Evolutionary conservation across 106 monocot genomes (phyloP), one percentile per base, ranked within the genome.

Genomic region (Dioscorea dumetorum): DNA sequence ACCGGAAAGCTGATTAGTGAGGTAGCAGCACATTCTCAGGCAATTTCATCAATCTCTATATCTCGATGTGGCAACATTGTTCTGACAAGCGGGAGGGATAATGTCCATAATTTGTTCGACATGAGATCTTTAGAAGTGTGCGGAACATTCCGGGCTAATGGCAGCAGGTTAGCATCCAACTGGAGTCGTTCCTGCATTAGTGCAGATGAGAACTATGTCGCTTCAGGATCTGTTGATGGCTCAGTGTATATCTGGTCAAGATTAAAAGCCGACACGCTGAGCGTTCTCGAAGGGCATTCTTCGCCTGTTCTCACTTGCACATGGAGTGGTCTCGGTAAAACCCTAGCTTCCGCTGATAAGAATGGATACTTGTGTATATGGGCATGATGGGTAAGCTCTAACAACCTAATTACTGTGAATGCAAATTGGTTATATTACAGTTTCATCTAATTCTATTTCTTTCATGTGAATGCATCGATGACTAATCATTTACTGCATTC

Each of bases 121-220:
- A 41, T 86, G 52, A 84, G 97, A 59, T 76, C 84, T 12, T 63
- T 97, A 72, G 97, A 92, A 73, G 76, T 97, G 0, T 84, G 84
- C 49, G 89, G 80, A 12, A 84, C 84, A 12, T 90, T 92, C 21
- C 74, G 77, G 48, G 86, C 78, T 8, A 78, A 18, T 49, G 82
- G 86, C 31, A 92, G 73, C 63, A 70, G 71, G 31, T 75, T 84
- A 62, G 86, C 89, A 2, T 72, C 84, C 3, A 92, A 83, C 72
- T 92, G 97, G 87, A 90, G 97, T 73, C 69, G 91, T 2, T 88
- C 97, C 0, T 97, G 97, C 49, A 73, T 97, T 2, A 92, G 97
- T 57, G 49, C 82, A 10, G 92, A 97, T 62, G 97, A 89, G n/a
- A 89, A 73, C 28, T 87, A 57, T 57, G 80, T 85, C 56, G 87